Conservation (phyloP, 192 early-diverging fungal species). For the Polychytrium aggregatum region DNA sequence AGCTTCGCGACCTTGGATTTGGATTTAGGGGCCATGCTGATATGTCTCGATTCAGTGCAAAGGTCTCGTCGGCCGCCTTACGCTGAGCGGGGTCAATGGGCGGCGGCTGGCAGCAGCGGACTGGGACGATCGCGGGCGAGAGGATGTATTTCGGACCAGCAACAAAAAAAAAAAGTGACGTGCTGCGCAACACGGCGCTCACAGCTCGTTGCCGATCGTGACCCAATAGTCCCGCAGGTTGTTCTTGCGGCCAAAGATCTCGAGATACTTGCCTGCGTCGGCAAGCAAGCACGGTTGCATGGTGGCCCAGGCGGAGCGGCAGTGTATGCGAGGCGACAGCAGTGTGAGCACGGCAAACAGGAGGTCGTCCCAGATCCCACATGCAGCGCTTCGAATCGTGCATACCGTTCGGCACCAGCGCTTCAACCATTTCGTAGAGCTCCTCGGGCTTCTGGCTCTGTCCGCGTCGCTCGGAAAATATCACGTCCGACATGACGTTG, state of each 20-base stretch:
- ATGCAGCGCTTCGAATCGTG: background rate
- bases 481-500: conserved; percentile 70
- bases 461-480: conserved; percentile 85
- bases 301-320: too few relatives aligned
- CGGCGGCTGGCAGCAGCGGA: too few relatives aligned
- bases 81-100: too few relatives aligned
- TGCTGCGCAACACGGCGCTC: too few relatives aligned
- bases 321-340: background rate
- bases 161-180: too few relatives aligned
- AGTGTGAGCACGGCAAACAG: background rate
- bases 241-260: conserved; percentile 95
- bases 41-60: too few relatives aligned
- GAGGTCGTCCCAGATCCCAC: background rate
- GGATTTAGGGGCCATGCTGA: too few relatives aligned
- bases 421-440: conserved; percentile 89
- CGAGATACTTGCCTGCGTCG: conserved; percentile 67
- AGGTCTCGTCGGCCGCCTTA: too few relatives aligned
- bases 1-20: too few relatives aligned
- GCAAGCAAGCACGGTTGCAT: background rate
- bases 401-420: conserved; percentile 75
- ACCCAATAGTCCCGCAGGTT: conserved; percentile 95
- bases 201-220: conserved; percentile 94
- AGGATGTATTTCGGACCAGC: too few relatives aligned
- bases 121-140: too few relatives aligned
- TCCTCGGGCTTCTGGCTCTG: conserved; percentile 96